These are phyloP conservation scores for Euptelea pleiosperma DNA, from an alignment of 164 flowering plant genomes.

Conservation along the genomic window DNA sequence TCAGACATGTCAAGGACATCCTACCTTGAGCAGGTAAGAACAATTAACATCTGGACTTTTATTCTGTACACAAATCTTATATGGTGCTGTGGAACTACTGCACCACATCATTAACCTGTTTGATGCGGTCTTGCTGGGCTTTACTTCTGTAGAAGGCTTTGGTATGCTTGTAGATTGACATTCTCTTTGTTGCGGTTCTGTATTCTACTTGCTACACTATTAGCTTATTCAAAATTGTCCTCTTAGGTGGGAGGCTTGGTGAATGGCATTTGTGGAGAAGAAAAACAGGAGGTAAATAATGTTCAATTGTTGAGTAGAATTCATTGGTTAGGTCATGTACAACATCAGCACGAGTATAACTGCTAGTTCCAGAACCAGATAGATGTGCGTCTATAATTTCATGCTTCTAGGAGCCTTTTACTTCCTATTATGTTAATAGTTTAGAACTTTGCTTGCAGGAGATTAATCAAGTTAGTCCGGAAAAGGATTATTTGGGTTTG, in stretches of 20 bases:
- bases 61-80: neutral
- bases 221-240: slow-evolving; percentile 2
- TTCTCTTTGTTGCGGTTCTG: neutral
- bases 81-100: too few species aligned
- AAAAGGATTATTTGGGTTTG: slow-evolving; percentile 12
- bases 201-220: neutral
- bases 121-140: too few species aligned
- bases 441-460: slow-evolving; percentile 14
- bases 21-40: slow-evolving; percentile 40
- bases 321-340: neutral
- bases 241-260: slow-evolving; percentile 30
- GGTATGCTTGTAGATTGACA: too few species aligned
- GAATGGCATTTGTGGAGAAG: slow-evolving; percentile 20
- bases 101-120: too few species aligned
- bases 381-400: neutral
- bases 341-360: neutral
- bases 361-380: neutral
- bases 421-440: neutral
- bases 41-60: neutral
- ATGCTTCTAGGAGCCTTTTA: neutral
- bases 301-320: neutral
- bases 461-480: slow-evolving; percentile 5
- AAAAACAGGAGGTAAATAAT: slow-evolving; percentile 32
- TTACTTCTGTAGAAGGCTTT: too few species aligned
- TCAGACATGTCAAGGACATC: slow-evolving; percentile 46